Evolutionary conservation across 2,329 filamentous ascomycete genomes (phyloP).

Genomic region (Aotearoamyces nothofagi): DNA sequence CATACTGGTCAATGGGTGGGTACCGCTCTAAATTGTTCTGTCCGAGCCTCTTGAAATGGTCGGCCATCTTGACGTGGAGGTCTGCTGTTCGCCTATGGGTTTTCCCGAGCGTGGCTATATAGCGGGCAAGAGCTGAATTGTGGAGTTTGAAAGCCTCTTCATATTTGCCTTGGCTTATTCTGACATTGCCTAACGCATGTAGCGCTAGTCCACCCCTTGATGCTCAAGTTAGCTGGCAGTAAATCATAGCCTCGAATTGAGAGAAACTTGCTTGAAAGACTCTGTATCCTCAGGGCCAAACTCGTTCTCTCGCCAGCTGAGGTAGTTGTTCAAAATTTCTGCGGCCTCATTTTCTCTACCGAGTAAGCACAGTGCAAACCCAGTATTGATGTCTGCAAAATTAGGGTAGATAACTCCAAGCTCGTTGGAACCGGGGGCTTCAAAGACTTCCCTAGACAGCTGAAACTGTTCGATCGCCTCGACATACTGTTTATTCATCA

Average conservation of each 20-base stretch:
- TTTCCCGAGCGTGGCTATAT: neutral
- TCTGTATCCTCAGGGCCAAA: neutral
- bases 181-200: neutral
- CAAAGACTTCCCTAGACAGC: neutral
- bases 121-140: neutral
- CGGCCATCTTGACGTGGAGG: slow-evolving; percentile 5
- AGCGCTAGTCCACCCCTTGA: neutral
- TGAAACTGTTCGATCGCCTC: neutral
- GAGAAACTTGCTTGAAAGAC: neutral
- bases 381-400: neutral
- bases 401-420: neutral
- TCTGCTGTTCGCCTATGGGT: neutral
- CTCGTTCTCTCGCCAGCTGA: neutral
- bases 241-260: neutral
- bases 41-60: neutral
- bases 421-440: neutral
- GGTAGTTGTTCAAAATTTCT: neutral
- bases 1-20: too few relatives aligned
- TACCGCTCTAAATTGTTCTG: too few relatives aligned
- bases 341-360: neutral
- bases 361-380: neutral
- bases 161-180: neutral
- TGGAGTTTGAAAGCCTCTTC: neutral
- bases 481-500: neutral
- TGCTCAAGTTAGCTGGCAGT: neutral